Conservation (phyloP, 2,329 filamentous ascomycete species). For the Pseudogymnoascus sp. region DNA sequence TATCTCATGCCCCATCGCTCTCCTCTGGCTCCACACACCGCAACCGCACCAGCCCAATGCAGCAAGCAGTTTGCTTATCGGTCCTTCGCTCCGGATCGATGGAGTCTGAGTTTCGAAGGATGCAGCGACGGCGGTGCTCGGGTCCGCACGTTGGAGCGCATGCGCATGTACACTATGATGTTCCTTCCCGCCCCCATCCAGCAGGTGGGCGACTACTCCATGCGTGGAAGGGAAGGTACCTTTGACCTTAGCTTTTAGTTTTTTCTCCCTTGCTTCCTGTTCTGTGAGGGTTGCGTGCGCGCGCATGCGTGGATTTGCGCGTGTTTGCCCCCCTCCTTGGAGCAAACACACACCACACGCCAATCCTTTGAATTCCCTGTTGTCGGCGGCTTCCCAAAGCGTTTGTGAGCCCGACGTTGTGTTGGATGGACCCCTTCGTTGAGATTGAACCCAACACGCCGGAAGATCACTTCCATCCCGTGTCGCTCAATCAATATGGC, state of each 20-base stretch:
- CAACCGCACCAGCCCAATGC: background rate
- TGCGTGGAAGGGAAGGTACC: too few species aligned
- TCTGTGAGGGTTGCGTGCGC: too few species aligned
- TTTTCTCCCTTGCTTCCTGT: background rate
- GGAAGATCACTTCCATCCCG: background rate
- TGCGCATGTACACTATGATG: too few species aligned
- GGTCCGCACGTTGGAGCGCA: background rate
- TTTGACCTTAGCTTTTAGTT: too few species aligned
- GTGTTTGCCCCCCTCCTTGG: background rate
- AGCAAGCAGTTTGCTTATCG: background rate
- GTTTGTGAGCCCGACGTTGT: background rate
- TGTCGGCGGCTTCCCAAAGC: background rate
- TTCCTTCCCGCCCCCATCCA: background rate
- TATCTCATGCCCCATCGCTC: background rate
- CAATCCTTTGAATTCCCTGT: background rate
- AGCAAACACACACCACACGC: too few species aligned
- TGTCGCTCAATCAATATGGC: background rate
- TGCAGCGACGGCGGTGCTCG: background rate
- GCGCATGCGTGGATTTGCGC: background rate
- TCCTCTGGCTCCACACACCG: background rate
- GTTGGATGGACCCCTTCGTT: background rate
- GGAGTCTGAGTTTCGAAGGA: background rate
- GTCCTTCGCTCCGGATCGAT: background rate
- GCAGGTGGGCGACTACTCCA: background rate
- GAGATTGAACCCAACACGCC: background rate